Evolutionary conservation across 1,139 yeast species (phyloP).

Genomic region (Debaryomyces coudertii): DNA sequence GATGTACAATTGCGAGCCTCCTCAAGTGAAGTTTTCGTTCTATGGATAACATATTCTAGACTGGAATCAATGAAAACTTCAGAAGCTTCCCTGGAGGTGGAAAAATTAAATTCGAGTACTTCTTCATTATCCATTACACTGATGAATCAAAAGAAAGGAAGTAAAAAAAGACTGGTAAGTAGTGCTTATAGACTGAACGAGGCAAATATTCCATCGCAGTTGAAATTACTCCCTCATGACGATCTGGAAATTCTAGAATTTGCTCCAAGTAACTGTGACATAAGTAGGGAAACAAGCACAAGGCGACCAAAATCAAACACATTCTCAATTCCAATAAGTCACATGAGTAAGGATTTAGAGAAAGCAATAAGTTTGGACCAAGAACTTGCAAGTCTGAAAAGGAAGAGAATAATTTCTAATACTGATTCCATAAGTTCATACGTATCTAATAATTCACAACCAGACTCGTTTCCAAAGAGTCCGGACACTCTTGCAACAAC

Average conservation of each 20-base stretch:
- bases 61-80: conserved; percentile 24
- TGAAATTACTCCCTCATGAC: conserved; percentile 49
- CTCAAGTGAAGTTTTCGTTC: conserved; percentile 56
- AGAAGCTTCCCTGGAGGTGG: conserved; percentile 27
- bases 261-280: conserved; percentile 34
- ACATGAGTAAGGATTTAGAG: conserved; percentile 10
- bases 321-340: conserved; percentile 27
- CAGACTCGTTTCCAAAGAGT: conserved; percentile 6
- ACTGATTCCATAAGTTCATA: conserved; percentile 9
- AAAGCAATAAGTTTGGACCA: conserved; percentile 4
- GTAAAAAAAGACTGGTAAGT: conserved; percentile 20
- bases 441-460: conserved; percentile 1
- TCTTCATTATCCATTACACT: conserved; percentile 24
- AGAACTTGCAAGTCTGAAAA: conserved; percentile 2
- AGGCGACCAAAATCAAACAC: conserved; percentile 33
- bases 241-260: conserved; percentile 38
- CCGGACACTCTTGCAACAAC: conserved; percentile 15
- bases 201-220: conserved; percentile 56
- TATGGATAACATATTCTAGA: conserved; percentile 90
- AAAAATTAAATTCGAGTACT: conserved; percentile 25
- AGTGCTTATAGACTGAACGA: conserved; percentile 14
- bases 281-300: conserved; percentile 41
- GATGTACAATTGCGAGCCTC: conserved; percentile 84
- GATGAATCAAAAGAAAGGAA: conserved; percentile 9
- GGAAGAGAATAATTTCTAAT: conserved; percentile 6